Base-by-base conservation (phyloP, 1,284 basidiomycete species). In the Sporisorium exsertum region DNA sequence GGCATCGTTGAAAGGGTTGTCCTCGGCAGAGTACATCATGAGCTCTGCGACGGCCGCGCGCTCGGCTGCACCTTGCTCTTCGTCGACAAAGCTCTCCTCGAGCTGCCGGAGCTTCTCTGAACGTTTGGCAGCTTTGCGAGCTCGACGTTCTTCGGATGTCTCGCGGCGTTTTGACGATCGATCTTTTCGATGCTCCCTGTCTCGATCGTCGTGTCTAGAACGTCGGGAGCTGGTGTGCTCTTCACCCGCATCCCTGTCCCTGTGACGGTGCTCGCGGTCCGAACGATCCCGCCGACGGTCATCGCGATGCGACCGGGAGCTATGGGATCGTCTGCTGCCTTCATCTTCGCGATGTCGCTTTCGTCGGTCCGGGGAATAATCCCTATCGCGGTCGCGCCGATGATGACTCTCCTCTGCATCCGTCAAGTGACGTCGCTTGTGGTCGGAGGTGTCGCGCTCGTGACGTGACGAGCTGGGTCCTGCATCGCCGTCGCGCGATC, bases 1-100 rank as follows among this genome's bases (percentile, higher is more conserved):
- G 71, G 94, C 91, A 83, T 99, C 96, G 86, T 97, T 93, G 88
- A 99, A 99, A 0, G 96, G 96, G 84, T 99, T 99, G 88, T 95
- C 93, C 8, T 91, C 91, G 43, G 94, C 93, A 79, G 94, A 95
- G 88, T 98, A 98, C 75, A 84, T 74, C 42, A 81, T 71, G 42
- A 80, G 74, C 43, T 85, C 84, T 5, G 84, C 84, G 12, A 78
- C 81, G 7, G 73, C 72, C 16, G 80, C 76, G 13, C 82, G 59
- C 46, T 78, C 69, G 6, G 71, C 80, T 13, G 75, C 80, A 3
- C 54, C 72, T 22, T 66, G 61, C 20, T 78, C 72, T 22, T 78
- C 76, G 29, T 74, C 58, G 13, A 61, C 20, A n/a, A 63, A 55
- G 20, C 42, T 58, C 9, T 73, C 67, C 24, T 78, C 73, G 37